A percentile compares a stretch with the other conserved stretches of the same genome.
phyloP scores from a whole-genome alignment of 2,329 filamentous ascomycete species.

The Aspergillus tamarii region DNA sequence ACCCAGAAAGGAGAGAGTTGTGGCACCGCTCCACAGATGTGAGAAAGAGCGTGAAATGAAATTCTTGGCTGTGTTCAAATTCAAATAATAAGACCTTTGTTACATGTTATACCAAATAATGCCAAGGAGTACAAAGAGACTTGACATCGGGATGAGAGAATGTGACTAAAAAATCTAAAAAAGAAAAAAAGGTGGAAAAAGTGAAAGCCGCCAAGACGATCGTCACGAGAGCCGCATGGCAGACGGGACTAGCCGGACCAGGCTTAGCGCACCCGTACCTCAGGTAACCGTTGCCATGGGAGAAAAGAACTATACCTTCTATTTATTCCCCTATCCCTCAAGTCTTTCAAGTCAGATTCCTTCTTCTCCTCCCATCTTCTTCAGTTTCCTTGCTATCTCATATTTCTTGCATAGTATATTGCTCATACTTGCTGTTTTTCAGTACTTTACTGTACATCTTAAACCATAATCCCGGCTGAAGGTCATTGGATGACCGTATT shows the following conservation, averaged over 20 bases:
- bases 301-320: conserved; percentile 36
- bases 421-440: conserved; percentile 26
- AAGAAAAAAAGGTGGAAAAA: not conserved
- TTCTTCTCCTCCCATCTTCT: conserved; percentile 27
- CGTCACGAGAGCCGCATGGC: conserved; percentile 47
- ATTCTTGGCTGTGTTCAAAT: not conserved
- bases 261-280: conserved; percentile 35
- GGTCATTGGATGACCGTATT: conserved; percentile 9
- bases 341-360: conserved; percentile 23
- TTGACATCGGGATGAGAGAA: not conserved
- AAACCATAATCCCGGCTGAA: conserved; percentile 16
- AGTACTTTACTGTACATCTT: conserved; percentile 26
- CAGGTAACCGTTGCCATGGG: conserved; percentile 47
- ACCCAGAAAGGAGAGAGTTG: not conserved
- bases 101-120: not conserved
- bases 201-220: conserved; percentile 25
- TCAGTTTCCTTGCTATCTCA: conserved; percentile 26
- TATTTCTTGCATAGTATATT: conserved; percentile 38
- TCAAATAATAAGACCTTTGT: not conserved
- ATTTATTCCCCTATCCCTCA: conserved; percentile 41
- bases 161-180: not conserved
- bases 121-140: not conserved
- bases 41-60: not conserved
- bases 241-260: conserved; percentile 51
- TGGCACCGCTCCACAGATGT: not conserved